Evolutionary conservation across 169 alveolate genomes (phyloP).

Genomic region (Eimeria falciformis): DNA sequence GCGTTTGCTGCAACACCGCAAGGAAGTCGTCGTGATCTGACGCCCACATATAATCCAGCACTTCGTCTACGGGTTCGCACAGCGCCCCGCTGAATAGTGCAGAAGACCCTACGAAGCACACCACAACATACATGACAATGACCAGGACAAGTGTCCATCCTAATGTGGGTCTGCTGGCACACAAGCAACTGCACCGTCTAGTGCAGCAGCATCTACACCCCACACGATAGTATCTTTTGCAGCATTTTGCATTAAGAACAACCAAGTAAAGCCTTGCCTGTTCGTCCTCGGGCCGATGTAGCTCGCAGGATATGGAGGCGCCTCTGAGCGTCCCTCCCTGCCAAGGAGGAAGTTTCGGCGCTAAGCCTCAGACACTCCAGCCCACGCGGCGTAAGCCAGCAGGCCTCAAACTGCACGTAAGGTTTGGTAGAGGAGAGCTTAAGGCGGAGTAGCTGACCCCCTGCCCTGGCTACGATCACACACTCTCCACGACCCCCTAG

Average conservation of each 20-base stretch:
- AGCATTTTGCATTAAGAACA: too few species aligned
- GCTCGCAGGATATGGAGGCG: conserved; percentile 27
- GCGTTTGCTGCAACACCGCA: conserved; percentile 32
- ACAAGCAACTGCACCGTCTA: too few species aligned
- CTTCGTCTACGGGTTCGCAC: conserved; percentile 55
- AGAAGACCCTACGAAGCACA: conserved; percentile 17
- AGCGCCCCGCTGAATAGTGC: neutral
- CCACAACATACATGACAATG: too few species aligned
- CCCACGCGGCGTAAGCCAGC: neutral
- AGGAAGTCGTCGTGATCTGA: conserved; percentile 55
- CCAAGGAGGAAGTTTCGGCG: conserved; percentile 16
- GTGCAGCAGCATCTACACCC: too few species aligned
- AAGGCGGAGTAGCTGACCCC: conserved; percentile 59
- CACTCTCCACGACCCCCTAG: conserved; percentile 33
- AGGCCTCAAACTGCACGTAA: conserved; percentile 49
- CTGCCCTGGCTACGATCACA: neutral
- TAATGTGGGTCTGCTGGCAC: too few species aligned
- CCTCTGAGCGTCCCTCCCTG: conserved; percentile 42
- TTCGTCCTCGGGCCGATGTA: neutral
- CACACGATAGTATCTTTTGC: too few species aligned
- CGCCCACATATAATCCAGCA: conserved; percentile 66
- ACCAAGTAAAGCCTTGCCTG: conserved; percentile 29
- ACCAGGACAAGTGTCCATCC: too few species aligned
- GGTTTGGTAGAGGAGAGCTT: neutral
- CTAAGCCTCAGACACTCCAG: conserved; percentile 36